phyloP scores from a whole-genome alignment of 2,329 filamentous ascomycete species.

The Diaporthe sp. region DNA sequence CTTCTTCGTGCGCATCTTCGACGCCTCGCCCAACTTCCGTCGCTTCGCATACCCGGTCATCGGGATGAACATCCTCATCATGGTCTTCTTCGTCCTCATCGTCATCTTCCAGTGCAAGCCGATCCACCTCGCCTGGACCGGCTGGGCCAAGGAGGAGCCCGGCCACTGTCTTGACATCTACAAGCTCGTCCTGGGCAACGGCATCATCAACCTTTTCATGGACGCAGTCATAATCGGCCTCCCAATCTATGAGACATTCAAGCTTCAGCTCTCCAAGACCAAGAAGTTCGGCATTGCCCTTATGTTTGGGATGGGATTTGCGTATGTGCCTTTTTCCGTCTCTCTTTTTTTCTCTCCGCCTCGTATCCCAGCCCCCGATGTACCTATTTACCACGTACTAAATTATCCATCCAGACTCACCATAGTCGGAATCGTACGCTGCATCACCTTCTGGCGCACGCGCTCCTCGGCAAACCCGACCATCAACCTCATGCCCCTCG shows the following conservation, averaged over 20 bases:
- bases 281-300: slow-evolving; percentile 25
- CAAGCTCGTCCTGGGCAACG: slow-evolving; percentile 25
- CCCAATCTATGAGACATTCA: slow-evolving; percentile 22
- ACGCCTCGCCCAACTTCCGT: slow-evolving; percentile 11
- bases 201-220: slow-evolving; percentile 27
- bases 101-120: slow-evolving; percentile 25
- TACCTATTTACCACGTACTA: neutral
- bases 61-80: slow-evolving; percentile 19
- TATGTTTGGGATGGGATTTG: slow-evolving; percentile 34
- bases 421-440: slow-evolving; percentile 29
- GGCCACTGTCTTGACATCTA: slow-evolving; percentile 29
- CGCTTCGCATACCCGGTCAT: slow-evolving; percentile 19
- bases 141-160: slow-evolving; percentile 4
- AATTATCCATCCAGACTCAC: neutral
- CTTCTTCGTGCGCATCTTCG: slow-evolving; percentile 33
- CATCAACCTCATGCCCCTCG: slow-evolving; percentile 26
- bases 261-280: slow-evolving; percentile 22
- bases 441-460: slow-evolving; percentile 20
- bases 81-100: slow-evolving; percentile 18
- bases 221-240: slow-evolving; percentile 29
- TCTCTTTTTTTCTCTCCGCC: neutral
- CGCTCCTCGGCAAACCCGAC: slow-evolving; percentile 21
- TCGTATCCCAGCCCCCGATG: neutral
- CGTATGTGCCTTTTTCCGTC: neutral
- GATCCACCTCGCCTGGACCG: slow-evolving; percentile 14